A percentile compares a stretch with the other conserved stretches of the same genome.
phyloP scores from a whole-genome alignment of 2,329 filamentous ascomycete genomes.

The Arthrobotrys entomopaga region DNA sequence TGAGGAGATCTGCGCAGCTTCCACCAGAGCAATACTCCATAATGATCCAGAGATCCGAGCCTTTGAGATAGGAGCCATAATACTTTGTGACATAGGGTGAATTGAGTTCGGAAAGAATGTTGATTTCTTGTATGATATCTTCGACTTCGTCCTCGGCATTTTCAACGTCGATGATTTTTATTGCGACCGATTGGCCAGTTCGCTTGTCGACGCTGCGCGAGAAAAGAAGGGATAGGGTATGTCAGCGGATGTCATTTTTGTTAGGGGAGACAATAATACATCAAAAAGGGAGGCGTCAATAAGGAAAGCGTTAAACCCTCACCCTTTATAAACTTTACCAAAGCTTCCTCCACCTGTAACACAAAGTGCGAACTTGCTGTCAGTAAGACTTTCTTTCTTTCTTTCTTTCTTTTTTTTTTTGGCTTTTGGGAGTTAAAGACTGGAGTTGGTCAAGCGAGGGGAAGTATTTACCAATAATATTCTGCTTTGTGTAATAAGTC shows the following conservation, averaged over 20 bases:
- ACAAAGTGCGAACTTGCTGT: conserved; percentile 49
- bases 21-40: conserved; percentile 99
- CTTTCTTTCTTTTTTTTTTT: too few relatives aligned
- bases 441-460: neutral
- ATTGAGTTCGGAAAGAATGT: conserved; percentile 93
- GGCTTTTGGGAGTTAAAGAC: too few relatives aligned
- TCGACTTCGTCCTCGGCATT: conserved; percentile 99
- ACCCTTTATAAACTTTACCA: conserved; percentile 99
- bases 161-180: conserved; percentile 98
- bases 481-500: conserved; percentile 90
- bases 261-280: neutral
- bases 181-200: conserved; percentile 91
- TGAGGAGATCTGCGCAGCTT: conserved; percentile 95
- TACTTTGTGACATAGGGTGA: conserved; percentile 98
- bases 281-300: conserved; percentile 20
- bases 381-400: too few relatives aligned
- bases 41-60: conserved; percentile 97
- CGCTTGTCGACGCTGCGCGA: conserved; percentile 82
- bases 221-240: neutral
- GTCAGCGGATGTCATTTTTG: conserved; percentile 2
- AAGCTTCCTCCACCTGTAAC: conserved; percentile 88
- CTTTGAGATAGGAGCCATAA: conserved; percentile 95
- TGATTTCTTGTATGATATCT: conserved; percentile 98
- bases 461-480: conserved; percentile 77
- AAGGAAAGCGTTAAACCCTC: conserved; percentile 59